Evolutionary conservation across 768 basidiomycete genomes (phyloP).

Genomic region (Saitozyma podzolica): DNA sequence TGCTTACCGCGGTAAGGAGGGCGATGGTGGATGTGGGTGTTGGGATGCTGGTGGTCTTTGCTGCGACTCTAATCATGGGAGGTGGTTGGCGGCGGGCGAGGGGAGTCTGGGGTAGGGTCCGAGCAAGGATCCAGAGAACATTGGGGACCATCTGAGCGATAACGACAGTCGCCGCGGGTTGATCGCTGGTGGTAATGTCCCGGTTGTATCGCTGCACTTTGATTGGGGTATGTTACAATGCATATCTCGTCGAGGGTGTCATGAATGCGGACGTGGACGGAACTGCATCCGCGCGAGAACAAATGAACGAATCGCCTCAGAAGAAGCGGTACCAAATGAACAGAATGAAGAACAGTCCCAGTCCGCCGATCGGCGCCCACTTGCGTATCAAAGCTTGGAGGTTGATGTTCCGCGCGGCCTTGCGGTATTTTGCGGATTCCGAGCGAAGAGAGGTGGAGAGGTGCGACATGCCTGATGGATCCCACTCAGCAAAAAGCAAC

Average conservation of each 20-base stretch:
- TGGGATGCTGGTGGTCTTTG: slow-evolving; percentile 30
- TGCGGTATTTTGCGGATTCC: slow-evolving; percentile 96
- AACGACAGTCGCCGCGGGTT: too few relatives aligned
- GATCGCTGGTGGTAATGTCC: too few relatives aligned
- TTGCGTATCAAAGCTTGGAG: slow-evolving; percentile 89
- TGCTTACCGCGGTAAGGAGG: slow-evolving; percentile 32
- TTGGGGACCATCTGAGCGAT: too few relatives aligned
- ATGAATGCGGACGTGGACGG: not conserved
- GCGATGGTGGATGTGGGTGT: slow-evolving; percentile 40
- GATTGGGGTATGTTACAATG: not conserved
- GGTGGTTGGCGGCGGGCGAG: slow-evolving; percentile 33
- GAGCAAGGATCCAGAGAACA: slow-evolving; percentile 2
- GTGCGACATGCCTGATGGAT: slow-evolving; percentile 85
- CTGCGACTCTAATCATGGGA: slow-evolving; percentile 23
- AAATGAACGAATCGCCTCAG: slow-evolving; percentile 15
- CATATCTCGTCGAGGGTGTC: not conserved
- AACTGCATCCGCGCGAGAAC: too few relatives aligned
- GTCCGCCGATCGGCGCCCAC: slow-evolving; percentile 87
- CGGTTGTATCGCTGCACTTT: too few relatives aligned
- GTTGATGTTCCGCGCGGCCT: slow-evolving; percentile 92
- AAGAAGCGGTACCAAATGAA: slow-evolving; percentile 60
- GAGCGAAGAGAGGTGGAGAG: slow-evolving; percentile 89
- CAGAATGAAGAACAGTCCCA: slow-evolving; percentile 68
- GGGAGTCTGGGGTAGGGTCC: slow-evolving; percentile 16
- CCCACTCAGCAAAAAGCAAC: not conserved